phyloP scores from a whole-genome alignment of 73 alveolate genomes.

The Tetrahymena thermophila region DNA sequence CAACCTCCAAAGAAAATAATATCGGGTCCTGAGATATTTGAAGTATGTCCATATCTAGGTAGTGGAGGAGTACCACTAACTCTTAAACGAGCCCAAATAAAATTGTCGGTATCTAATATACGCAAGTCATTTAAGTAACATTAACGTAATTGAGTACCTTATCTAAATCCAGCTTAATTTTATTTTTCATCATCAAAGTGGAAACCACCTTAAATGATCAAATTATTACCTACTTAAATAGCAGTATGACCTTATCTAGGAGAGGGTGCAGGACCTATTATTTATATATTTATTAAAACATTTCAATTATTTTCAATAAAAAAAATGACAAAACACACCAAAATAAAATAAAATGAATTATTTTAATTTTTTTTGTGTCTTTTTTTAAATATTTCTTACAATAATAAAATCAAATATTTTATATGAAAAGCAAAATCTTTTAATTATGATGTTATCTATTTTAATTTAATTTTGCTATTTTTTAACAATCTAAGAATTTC shows the following conservation, averaged over 20 bases:
- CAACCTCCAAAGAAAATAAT: slow-evolving; percentile 97
- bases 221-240: slow-evolving; percentile 89
- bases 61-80: slow-evolving; percentile 96
- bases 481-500: too few species aligned
- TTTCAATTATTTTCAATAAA: too few species aligned
- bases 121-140: slow-evolving; percentile 95
- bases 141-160: slow-evolving; percentile 80
- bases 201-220: slow-evolving; percentile 78
- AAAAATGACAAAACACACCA: too few species aligned
- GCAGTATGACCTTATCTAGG: slow-evolving; percentile 97
- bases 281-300: neutral
- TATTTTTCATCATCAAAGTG: slow-evolving; percentile 67
- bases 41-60: slow-evolving; percentile 93
- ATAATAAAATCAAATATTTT: too few species aligned
- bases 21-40: slow-evolving; percentile 91
- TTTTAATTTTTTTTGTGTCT: too few species aligned
- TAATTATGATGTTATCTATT: too few species aligned
- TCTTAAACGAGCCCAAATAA: slow-evolving; percentile 93
- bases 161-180: slow-evolving; percentile 68
- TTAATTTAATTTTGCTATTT: too few species aligned
- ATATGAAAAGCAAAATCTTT: too few species aligned
- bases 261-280: slow-evolving; percentile 90
- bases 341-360: too few species aligned
- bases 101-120: slow-evolving; percentile 90
- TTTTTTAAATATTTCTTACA: too few species aligned